Evolutionary conservation across 83 land plant genomes (phyloP).

Genomic region (Picea abies): DNA sequence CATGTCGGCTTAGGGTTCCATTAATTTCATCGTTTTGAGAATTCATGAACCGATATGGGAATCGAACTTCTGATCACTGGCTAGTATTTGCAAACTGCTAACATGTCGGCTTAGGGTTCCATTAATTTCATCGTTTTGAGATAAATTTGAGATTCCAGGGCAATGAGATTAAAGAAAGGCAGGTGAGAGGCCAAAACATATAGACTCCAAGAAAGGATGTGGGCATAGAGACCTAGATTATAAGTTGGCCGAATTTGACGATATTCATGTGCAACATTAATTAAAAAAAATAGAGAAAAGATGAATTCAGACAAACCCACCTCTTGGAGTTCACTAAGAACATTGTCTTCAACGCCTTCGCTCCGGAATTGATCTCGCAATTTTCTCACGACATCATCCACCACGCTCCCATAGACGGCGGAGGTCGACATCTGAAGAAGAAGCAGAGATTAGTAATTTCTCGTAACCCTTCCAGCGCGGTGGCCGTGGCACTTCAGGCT

Average conservation of each 20-base stretch:
- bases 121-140: neutral
- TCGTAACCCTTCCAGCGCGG: neutral
- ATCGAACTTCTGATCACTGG: too few relatives aligned
- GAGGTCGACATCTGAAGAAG: conserved; percentile 1
- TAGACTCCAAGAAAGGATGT: too few relatives aligned
- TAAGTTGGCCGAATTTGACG: too few relatives aligned
- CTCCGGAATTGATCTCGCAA: conserved; percentile 14
- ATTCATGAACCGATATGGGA: too few relatives aligned
- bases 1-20: neutral
- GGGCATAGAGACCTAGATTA: too few relatives aligned
- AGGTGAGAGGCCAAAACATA: neutral
- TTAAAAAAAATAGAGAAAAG: neutral
- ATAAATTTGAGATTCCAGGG: neutral
- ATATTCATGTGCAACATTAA: too few relatives aligned
- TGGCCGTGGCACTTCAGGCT: neutral
- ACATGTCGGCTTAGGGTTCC: neutral
- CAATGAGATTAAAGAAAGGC: neutral
- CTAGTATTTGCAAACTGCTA: neutral
- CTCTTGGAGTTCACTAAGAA: conserved; percentile 9
- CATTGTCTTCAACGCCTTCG: conserved; percentile 5
- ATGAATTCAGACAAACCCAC: neutral
- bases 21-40: neutral
- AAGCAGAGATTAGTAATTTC: neutral
- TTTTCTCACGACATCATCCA: conserved; percentile 7
- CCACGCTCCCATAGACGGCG: conserved; percentile 2